Evolutionary conservation across 2,329 filamentous ascomycete species (phyloP), one percentile per base, ranked within the genome.

Genomic region (Phoma sp.): DNA sequence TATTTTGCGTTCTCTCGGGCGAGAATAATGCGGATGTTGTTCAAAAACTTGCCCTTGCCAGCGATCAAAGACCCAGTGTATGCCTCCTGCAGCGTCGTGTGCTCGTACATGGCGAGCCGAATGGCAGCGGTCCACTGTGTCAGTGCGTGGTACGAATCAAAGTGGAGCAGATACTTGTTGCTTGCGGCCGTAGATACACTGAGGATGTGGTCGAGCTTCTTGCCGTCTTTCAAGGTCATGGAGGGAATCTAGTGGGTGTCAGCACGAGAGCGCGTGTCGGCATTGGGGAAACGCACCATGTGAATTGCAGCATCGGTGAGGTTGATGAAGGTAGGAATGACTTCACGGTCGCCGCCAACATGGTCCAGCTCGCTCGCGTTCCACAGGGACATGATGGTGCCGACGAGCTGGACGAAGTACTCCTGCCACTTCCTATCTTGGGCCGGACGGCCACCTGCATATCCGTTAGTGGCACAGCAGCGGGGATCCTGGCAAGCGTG

Each of bases 41-140:
- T 97, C 47, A 99, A 76, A 1, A 78, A 77, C 74, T 92, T 96
- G 53, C 93, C 95, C 77, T 97, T 98, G 48, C 93, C 95, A 10
- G 95, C 95, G 69, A 99, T 95, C 37, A 99, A 80, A 17, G 93
- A 93, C 6, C 95, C 95, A 0, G 95, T 99, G 73, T 99, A 99
- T 1, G 95, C 92, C 77, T 99, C 95, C 72, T 98, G 93, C 28
- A 99, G 80, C 0, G 91, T 92, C 1, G 92, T 87, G 69, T 98
- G 90, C 78, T 99, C 95, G 74, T 88, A 98, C 85, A 98, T 96
- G 66, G 93, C 85, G 18, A 99, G 85, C 39, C 95, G 87, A 63
- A 99, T 98, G 37, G 90, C 92, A 14, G 95, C 90, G 1, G 95
- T 96, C 95, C 95, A 99, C 76, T 98, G 93, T 2, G 93, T 89